Conservation (phyloP, 2,329 filamentous ascomycete genomes). For the Colletotrichum scovillei region DNA sequence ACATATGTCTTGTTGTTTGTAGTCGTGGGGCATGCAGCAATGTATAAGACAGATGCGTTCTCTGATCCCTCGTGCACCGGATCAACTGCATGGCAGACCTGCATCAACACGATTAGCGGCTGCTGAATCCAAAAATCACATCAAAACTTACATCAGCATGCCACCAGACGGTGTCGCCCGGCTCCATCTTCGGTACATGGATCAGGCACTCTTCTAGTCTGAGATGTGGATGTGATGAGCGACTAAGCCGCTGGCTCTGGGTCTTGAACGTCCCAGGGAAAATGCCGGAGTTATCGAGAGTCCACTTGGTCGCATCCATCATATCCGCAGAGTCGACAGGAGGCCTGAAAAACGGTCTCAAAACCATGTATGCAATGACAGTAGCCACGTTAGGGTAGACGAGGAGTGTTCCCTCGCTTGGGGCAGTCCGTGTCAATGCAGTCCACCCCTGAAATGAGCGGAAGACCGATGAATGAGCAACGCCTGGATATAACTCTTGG, state of each 20-base stretch:
- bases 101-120: background rate
- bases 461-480: conserved; percentile 50
- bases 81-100: conserved; percentile 53
- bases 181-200: conserved; percentile 49
- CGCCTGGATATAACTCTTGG: conserved; percentile 47
- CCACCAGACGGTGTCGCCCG: conserved; percentile 56
- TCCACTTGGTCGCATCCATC: conserved; percentile 51
- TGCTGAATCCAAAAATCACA: background rate
- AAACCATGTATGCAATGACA: conserved; percentile 51
- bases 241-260: conserved; percentile 49
- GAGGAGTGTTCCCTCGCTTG: conserved; percentile 50
- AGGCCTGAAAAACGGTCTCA: conserved; percentile 54
- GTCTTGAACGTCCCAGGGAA: conserved; percentile 51
- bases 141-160: conserved; percentile 49
- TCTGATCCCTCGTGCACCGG: conserved; percentile 47
- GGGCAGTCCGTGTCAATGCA: conserved; percentile 50
- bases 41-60: conserved; percentile 48
- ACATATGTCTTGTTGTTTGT: conserved; percentile 39
- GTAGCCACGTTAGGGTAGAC: conserved; percentile 51
- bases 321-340: conserved; percentile 43
- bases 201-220: conserved; percentile 49
- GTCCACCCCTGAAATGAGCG: conserved; percentile 57
- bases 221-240: conserved; percentile 51
- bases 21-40: conserved; percentile 50
- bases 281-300: conserved; percentile 44